These are phyloP conservation scores for Bombardia bombarda DNA, from an alignment of 495 filamentous ascomycete species.

Conservation along the genomic window DNA sequence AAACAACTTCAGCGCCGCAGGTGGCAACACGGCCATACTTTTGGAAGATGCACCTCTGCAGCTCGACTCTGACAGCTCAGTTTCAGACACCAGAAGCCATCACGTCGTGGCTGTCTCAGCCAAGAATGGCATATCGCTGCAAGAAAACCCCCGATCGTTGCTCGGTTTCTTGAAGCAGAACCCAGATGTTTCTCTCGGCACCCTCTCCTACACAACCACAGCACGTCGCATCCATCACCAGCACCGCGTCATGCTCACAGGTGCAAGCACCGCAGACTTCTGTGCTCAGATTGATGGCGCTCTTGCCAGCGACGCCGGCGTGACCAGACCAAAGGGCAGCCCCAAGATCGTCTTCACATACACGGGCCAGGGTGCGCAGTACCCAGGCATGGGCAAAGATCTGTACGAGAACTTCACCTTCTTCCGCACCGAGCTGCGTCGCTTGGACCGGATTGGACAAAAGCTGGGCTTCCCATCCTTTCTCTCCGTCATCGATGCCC, in stretches of 20 bases:
- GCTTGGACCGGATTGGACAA: slow-evolving; percentile 57
- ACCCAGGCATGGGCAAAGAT: slow-evolving; percentile 55
- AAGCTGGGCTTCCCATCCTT: slow-evolving; percentile 61
- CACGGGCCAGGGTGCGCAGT: slow-evolving; percentile 61
- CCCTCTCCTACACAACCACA: slow-evolving; percentile 10
- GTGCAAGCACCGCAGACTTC: slow-evolving; percentile 56
- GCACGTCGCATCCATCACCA: slow-evolving; percentile 41
- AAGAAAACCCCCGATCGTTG: slow-evolving; percentile 33
- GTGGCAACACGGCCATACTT: slow-evolving; percentile 54
- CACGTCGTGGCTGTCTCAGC: slow-evolving; percentile 47
- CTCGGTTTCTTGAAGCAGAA: slow-evolving; percentile 21
- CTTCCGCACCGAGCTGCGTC: slow-evolving; percentile 58
- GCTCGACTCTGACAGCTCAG: slow-evolving; percentile 11
- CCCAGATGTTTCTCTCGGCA: slow-evolving; percentile 21
- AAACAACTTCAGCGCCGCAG: slow-evolving; percentile 58
- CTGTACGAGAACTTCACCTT: slow-evolving; percentile 50
- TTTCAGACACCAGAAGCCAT: slow-evolving; percentile 33
- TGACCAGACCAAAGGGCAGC: slow-evolving; percentile 42
- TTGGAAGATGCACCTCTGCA: slow-evolving; percentile 43
- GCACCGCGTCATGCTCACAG: slow-evolving; percentile 65
- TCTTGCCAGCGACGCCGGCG: slow-evolving; percentile 1
- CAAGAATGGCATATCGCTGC: slow-evolving; percentile 39
- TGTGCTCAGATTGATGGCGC: slow-evolving; percentile 46
- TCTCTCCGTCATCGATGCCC: slow-evolving; percentile 50
- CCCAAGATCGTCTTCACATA: slow-evolving; percentile 53